Evolutionary conservation across 768 basidiomycete genomes (phyloP), one percentile per base, ranked within the genome.

Genomic region (Auriscalpium vulgare): DNA sequence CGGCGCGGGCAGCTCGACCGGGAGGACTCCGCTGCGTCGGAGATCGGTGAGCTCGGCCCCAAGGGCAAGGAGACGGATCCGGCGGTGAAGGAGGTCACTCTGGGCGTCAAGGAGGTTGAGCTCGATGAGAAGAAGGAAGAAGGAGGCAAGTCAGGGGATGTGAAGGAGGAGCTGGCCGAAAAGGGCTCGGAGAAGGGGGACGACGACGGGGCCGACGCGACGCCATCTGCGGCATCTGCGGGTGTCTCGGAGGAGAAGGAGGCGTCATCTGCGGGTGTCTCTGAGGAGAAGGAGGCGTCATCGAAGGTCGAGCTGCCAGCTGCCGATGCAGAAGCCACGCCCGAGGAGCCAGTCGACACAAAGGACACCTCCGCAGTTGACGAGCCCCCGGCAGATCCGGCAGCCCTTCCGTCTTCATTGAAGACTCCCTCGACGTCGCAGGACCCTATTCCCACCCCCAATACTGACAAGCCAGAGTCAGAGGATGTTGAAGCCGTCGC

Each of bases 21-120:
- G 34, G 52, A 54, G 40, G 59, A 45, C 47, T 57, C 54, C 17
- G 50, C 16, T 29, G 43, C 51, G 14, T 56, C 56, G 37, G 61
- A 65, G 46, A 63, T 65, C 13, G 59, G 58, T 34, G 71, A 68
- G 48, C 48, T 59, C 23, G 63, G 62, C 40, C 58, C 43, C 44
- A 65, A 73, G 37, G 72, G 70, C 54, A 65, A 62, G n/a, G 78
- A 77, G 62, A 72, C 75, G 11, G 71, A 63, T 23, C 62, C 72
- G 55, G 82, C 72, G 36, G 84, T 88, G 21, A 87, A 83, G 66
- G 84, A 84, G 62, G 85, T 89, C 58, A 87, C 85, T 0, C 66
- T 78, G 63, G 86, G 85, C 4, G 88, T 88, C 50, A 74, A 83
- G 59, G 77, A 83, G 59, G 86, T 88, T 50, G 85, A 82, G 53